Evolutionary conservation across 495 filamentous ascomycete genomes (phyloP).

Genomic region (Talaromyces trachyspermus): DNA sequence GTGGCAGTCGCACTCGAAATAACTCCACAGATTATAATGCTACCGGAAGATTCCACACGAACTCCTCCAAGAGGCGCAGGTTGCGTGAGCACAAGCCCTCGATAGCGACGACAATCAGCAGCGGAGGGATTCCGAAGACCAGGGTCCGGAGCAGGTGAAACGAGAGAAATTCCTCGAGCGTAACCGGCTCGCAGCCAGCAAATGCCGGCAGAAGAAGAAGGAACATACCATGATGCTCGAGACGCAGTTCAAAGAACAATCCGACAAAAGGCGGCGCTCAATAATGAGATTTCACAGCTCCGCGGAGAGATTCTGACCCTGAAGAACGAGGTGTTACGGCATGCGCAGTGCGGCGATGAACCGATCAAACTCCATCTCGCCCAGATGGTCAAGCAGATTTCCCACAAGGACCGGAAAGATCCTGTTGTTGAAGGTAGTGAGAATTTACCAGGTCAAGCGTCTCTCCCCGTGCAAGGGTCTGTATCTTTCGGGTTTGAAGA

Average conservation of each 20-base stretch:
- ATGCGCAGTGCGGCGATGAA: constrained; percentile 51
- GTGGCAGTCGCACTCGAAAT: constrained; percentile 2
- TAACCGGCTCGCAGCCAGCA: constrained; percentile 69
- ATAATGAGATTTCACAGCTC: constrained; percentile 24
- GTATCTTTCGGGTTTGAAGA: constrained; percentile 35
- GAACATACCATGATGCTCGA: constrained; percentile 52
- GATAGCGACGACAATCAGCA: constrained; percentile 5
- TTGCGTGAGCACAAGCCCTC: constrained; percentile 10
- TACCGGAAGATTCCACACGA: background rate
- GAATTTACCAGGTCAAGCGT: background rate
- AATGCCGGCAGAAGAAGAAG: constrained; percentile 75
- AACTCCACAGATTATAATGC: background rate
- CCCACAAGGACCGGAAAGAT: constrained; percentile 15
- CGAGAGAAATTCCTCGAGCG: constrained; percentile 56
- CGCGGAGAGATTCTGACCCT: constrained; percentile 42
- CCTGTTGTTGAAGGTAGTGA: background rate
- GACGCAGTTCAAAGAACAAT: constrained; percentile 20
- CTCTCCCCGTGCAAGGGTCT: constrained; percentile 3
- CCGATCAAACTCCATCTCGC: constrained; percentile 44
- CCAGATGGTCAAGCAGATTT: constrained; percentile 36
- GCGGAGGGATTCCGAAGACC: constrained; percentile 19
- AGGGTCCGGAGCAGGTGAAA: constrained; percentile 22
- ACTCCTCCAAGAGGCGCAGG: constrained; percentile 10
- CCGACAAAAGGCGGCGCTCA: constrained; percentile 17
- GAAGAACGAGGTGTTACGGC: constrained; percentile 51